Evolutionary conservation across 495 filamentous ascomycete genomes (phyloP).

Genomic region (Penicillium paxilli): DNA sequence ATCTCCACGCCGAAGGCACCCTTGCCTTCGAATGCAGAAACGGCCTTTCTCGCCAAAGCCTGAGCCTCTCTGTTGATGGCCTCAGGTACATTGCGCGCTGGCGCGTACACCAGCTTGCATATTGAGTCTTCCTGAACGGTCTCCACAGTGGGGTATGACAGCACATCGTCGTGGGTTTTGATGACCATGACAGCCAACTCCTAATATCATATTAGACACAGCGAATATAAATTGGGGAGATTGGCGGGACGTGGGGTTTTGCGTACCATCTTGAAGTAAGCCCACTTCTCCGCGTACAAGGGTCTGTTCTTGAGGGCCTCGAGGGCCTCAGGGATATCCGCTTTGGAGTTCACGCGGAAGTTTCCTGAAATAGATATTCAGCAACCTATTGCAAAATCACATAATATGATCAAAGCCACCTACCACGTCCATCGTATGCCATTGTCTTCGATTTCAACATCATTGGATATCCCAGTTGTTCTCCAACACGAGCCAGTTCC

Average conservation of each 20-base stretch:
- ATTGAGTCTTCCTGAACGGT: conserved; percentile 94
- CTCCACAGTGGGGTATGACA: conserved; percentile 88
- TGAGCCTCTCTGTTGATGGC: conserved; percentile 64
- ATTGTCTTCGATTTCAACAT: conserved; percentile 95
- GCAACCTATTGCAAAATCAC: not conserved
- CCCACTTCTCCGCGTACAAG: conserved; percentile 92
- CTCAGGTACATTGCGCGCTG: conserved; percentile 70
- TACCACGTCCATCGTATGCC: conserved; percentile 87
- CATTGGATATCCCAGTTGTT: conserved; percentile 76
- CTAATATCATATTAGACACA: conserved; percentile 15
- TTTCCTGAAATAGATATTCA: conserved; percentile 54
- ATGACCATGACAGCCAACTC: conserved; percentile 95
- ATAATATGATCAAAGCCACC: conserved; percentile 5
- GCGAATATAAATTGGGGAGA: not conserved
- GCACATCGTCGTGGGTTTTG: conserved; percentile 74
- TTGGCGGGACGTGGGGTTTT: not conserved
- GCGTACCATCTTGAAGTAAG: conserved; percentile 66
- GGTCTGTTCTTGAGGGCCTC: conserved; percentile 67
- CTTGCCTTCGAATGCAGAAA: conserved; percentile 78
- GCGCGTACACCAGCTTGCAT: conserved; percentile 90
- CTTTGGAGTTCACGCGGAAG: conserved; percentile 66
- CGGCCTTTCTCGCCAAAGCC: conserved; percentile 74
- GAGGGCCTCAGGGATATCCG: conserved; percentile 69
- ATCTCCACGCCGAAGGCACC: conserved; percentile 97
- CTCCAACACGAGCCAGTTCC: conserved; percentile 63